phyloP scores from a whole-genome alignment of 805 yeast genomes.

The Kodamaea kakaduensis region DNA sequence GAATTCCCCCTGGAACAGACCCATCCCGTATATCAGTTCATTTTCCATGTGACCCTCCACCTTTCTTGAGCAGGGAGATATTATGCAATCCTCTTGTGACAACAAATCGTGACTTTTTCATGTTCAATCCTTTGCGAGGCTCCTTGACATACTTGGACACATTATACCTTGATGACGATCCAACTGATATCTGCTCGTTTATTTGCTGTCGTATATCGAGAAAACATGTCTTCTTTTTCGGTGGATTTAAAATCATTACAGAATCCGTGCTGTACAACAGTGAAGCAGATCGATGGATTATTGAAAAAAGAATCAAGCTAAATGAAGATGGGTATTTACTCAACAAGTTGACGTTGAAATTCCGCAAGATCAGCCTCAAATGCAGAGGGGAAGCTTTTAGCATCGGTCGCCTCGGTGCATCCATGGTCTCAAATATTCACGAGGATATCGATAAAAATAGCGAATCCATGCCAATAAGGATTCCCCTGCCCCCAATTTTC shows the following conservation, averaged over 20 bases:
- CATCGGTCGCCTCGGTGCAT: conserved; percentile 33
- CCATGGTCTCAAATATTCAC: conserved; percentile 24
- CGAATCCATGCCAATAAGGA: conserved; percentile 10
- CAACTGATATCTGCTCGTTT: conserved; percentile 51
- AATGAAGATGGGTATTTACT: conserved; percentile 58
- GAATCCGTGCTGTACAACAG: conserved; percentile 21
- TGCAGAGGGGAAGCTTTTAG: conserved; percentile 14
- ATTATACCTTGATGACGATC: conserved; percentile 37
- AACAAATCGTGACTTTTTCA: conserved; percentile 26
- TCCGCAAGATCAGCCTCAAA: conserved; percentile 39
- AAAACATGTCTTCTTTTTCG: conserved; percentile 59
- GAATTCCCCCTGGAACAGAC: conserved; percentile 30
- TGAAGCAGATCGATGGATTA: conserved; percentile 30
- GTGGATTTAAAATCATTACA: conserved; percentile 53
- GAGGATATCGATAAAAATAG: conserved; percentile 9
- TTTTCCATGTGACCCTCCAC: conserved; percentile 38
- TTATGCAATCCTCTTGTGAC: conserved; percentile 42
- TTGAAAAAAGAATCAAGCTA: conserved; percentile 42
- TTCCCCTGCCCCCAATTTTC: conserved; percentile 20
- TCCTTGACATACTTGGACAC: conserved; percentile 27
- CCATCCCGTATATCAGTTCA: conserved; percentile 31
- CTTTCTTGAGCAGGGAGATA: conserved; percentile 33
- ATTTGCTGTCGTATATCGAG: conserved; percentile 47
- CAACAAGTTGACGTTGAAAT: conserved; percentile 47
- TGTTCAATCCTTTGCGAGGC: conserved; percentile 31